Evolutionary conservation across 2,329 filamentous ascomycete species (phyloP), one percentile per base, ranked within the genome.

Genomic region (Nigrospora oryzae): DNA sequence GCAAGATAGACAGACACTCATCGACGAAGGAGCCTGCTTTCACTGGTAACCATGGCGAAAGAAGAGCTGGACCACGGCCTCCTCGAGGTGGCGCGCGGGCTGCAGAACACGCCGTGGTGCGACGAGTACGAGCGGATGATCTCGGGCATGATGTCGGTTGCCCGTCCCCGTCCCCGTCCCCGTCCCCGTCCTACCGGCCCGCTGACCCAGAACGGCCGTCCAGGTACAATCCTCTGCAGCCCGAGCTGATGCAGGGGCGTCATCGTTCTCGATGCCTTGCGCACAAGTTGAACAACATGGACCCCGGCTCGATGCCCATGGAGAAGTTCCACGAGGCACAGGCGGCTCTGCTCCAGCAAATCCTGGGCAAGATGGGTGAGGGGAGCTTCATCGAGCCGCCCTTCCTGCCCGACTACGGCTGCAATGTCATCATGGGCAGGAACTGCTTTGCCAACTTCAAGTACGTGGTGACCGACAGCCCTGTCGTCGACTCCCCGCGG

Each of bases 91-190:
- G 74, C 75, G 14, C 71, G 64, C 51, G 64, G 64, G 32, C 59
- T 79, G 11, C 61, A 69, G 11, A 69, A 79, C 48, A 64, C 73
- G 2, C 77, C 76, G 0, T 76, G 72, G 66, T 73, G 74, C 47
- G 77, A 81, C 8, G 73, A 81, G 48, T 83, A 81, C 44, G 75
- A 82, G 54, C 77, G 74, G 54, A 82, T 83, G 77, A 75, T 83
- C 40, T 81, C 76, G 0, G 77, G 78, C 28, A 76, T 81, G 65
- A 64, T 81, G 75, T 78, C 57, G 52, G 68, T 56, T 15, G 14
- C n/a, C n/a, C n/a, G n/a, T n/a, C 11, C 23, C 11, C 19, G 14
- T 41, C 32, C 34, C n/a, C 15, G 17, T n/a, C 30, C 35, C 23
- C 23, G 23, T 38, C 12, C 4, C 17, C 8, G 23, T 13, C 19